Base-by-base conservation (phyloP, 139 green algal genomes). In the Closterium sp. region DNA sequence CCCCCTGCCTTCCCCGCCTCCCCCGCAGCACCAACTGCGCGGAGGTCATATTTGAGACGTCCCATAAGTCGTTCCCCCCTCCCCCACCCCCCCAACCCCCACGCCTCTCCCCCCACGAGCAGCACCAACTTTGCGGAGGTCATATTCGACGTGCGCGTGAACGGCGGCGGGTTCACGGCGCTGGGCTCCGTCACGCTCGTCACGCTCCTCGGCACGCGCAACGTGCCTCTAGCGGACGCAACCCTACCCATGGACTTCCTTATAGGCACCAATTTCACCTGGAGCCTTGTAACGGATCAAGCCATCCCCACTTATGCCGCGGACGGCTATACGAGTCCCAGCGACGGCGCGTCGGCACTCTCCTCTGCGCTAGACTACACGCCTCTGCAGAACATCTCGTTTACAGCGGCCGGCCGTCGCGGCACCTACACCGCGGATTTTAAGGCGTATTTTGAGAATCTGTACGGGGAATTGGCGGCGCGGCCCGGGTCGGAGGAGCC, bases 201-300 rank as follows among this genome's bases (percentile, higher is more conserved):
- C 19, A 29, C 85, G 0, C 85, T 87, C 21, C n/a, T 87, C 28
- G 85, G 85, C 28, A 32, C 85, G 21, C 10, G 10, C 1, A 30
- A 31, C 85, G 85, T 87, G 85, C 85, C 85, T 30, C 85, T 30
- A 31, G 28, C 28, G 28, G n/a, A 87, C 9, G n/a, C 28, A 21
- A 31, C 85, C 85, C n/a, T 31, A 17, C 85, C 85, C 85, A 87
- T 87, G 85, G 85, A 87, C 85, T 87, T 87, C 85, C 32, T 30
- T 30, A 31, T 87, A 31, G 85, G 85, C 85, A 87, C 28, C 17
- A 87, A 87, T 7, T 29, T 87, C 85, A 31, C 28, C n/a, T 31
- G n/a, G 28, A 87, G 27, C 10, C 85, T 87, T 9, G 4, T 87
- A 27, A 30, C 9, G 0, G 85, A 87, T 17, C 19, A 31, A 9